Evolutionary conservation across 495 filamentous ascomycete genomes (phyloP).

Genomic region (Aspergillus biplanus): DNA sequence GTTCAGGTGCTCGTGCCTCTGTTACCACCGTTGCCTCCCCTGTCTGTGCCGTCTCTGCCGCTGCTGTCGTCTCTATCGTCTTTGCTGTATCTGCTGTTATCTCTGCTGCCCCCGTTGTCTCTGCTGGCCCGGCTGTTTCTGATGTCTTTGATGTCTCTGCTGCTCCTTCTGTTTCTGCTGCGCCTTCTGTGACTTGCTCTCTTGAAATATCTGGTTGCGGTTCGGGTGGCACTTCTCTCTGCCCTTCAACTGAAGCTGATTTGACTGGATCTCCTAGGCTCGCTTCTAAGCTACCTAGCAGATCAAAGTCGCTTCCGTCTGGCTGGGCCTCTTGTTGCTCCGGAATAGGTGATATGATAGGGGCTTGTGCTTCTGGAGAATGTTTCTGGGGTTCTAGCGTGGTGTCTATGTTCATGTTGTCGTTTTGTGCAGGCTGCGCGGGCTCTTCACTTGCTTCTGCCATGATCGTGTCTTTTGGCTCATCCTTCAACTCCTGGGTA

Average conservation of each 20-base stretch:
- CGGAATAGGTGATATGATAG: conserved; percentile 7
- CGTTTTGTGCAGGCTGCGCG: conserved; percentile 4
- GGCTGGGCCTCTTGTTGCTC: conserved; percentile 11
- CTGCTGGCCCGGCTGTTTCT: neutral
- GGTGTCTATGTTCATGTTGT: conserved; percentile 13
- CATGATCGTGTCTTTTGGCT: conserved; percentile 11
- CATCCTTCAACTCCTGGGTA: conserved; percentile 9
- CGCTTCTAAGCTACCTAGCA: conserved; percentile 30
- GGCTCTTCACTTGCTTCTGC: conserved; percentile 8
- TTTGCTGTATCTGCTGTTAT: neutral
- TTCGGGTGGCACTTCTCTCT: conserved; percentile 11
- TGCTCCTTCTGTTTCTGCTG: neutral
- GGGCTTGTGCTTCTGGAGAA: conserved; percentile 1
- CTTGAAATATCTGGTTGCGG: neutral
- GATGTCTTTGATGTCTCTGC: neutral
- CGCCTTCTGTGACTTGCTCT: neutral
- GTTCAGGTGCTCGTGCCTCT: neutral
- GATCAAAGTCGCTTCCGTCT: conserved; percentile 16
- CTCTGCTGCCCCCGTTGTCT: neutral
- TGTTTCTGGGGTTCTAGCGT: neutral
- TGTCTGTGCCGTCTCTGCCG: neutral
- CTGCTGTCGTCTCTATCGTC: neutral
- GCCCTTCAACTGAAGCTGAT: conserved; percentile 1
- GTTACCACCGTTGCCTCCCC: neutral
- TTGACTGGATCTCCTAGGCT: conserved; percentile 21